Base-by-base conservation (phyloP, 345 rosid species). In the Rhizophora mangle region DNA sequence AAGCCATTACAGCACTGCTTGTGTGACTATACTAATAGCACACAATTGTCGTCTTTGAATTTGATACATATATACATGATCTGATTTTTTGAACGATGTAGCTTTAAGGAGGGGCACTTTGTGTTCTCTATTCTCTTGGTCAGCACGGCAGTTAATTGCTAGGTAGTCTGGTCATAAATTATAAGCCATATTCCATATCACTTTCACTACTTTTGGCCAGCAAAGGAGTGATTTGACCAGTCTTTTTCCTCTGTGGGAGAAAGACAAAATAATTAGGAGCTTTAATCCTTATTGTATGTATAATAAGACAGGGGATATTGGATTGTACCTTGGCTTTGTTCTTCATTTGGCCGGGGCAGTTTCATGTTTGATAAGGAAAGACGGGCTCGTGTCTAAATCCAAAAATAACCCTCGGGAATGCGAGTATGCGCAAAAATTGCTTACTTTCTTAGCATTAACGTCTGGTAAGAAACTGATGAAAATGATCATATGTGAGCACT, bases 21-120 rank as follows among this genome's bases (percentile, higher is more conserved):
- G 18, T 19, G 1, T 61, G 60, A 71, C 68, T 43, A 51, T 63
- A 43, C 60, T 31, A 2, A 66, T 67, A 69, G 78, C 86, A 80
- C 83, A 72, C 69, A 78, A 75, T 72, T 72, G 69, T 82, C 78
- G 67, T 82, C 83, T 80, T 80, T 82, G 81, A 76, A 79, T 70
- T 43, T 43, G 49, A 19, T 2, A 43, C 49, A 15, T 43, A 43
- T 13, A 43, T 11, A 43, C 16, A 43, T 43, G 15, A 43, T 43
- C 49, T 19, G 49, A 13, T 67, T 13, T 13, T 13, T 43, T 43
- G 18, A 43, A 13, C 16, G 3, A 43, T 0, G 49, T 43, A 43
- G 19, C 49, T 11, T 43, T 11, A 11, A 0, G 16, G 58, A 11
- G 13, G 8, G 22, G 22, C 10, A n/a, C 27, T 21, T 54, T 26